Percentiles rank a stretch among this genome's conserved stretches.
These are phyloP conservation scores for Medicago arabica DNA, from an alignment of 306 rosid genomes.

Conservation along the genomic window DNA sequence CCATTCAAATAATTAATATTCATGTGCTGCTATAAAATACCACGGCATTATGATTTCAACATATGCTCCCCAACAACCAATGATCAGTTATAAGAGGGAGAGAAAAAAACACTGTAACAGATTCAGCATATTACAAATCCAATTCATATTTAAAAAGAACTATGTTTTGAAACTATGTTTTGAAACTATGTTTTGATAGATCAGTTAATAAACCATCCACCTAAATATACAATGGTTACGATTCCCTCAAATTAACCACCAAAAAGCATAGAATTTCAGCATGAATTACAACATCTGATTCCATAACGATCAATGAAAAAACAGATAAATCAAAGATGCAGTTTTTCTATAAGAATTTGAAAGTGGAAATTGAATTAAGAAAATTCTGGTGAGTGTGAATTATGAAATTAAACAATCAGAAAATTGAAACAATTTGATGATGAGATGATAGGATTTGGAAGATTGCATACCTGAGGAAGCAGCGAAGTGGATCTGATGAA, in stretches of 20 bases:
- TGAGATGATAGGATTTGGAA: not conserved
- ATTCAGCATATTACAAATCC: not conserved
- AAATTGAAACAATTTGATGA: not conserved
- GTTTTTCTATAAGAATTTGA: not conserved
- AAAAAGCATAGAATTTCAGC: not conserved
- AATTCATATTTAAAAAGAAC: conserved; percentile 5
- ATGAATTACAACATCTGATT: conserved; percentile 27
- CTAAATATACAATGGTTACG: not conserved
- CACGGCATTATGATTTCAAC: not conserved
- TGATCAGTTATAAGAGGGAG: not conserved
- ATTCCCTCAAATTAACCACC: not conserved
- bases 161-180: too few relatives aligned
- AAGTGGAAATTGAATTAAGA: not conserved
- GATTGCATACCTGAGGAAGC: conserved; percentile 45
- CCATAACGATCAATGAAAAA: not conserved
- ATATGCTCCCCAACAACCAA: conserved; percentile 23
- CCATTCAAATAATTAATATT: too few relatives aligned
- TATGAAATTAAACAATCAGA: conserved; percentile 16
- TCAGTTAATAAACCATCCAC: conserved; percentile 1
- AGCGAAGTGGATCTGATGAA: conserved; percentile 46
- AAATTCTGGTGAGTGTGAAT: conserved; percentile 17
- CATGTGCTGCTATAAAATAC: not conserved
- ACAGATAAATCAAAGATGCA: not conserved
- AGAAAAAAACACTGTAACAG: not conserved
- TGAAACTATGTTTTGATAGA: too few relatives aligned